Evolutionary conservation across 139 green algal species (phyloP).

Genomic region (Asterochloris sp.): DNA sequence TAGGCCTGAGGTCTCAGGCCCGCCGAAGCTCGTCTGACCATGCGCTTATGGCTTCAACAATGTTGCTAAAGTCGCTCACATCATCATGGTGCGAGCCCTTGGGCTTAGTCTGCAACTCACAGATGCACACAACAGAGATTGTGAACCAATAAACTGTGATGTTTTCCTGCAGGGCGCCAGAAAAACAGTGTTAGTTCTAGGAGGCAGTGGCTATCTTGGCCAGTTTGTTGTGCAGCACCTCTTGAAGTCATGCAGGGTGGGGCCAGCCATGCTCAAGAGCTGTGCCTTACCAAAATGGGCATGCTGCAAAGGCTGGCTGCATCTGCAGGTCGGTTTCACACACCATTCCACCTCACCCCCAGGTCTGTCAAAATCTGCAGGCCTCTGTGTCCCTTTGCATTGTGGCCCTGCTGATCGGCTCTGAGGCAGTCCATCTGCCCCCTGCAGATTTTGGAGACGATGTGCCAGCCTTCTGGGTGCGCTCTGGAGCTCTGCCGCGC

Average conservation of each 20-base stretch:
- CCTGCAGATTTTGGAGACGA: slow-evolving; percentile 1
- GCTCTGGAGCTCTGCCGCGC: not conserved
- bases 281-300: not conserved
- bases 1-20: too few species aligned
- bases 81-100: too few species aligned
- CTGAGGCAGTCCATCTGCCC: too few species aligned
- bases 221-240: slow-evolving; percentile 52
- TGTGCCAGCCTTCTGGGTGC: slow-evolving; percentile 23
- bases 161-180: not conserved
- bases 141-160: too few species aligned
- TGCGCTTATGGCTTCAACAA: too few species aligned
- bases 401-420: too few species aligned
- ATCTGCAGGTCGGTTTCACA: slow-evolving; percentile 34
- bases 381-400: too few species aligned
- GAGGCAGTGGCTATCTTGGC: slow-evolving; percentile 49
- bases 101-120: too few species aligned
- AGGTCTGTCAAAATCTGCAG: not conserved
- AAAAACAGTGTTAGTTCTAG: slow-evolving; percentile 31
- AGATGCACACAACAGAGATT: too few species aligned
- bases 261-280: not conserved
- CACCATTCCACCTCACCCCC: slow-evolving; percentile 24
- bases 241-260: slow-evolving; percentile 18
- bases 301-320: not conserved
- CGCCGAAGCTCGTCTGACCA: too few species aligned
- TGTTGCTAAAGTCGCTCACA: too few species aligned